Percentiles rank a stretch among this genome's conserved stretches.
Conservation (phyloP, 345 rosid genomes). For the Melaleuca quinquenervia region DNA sequence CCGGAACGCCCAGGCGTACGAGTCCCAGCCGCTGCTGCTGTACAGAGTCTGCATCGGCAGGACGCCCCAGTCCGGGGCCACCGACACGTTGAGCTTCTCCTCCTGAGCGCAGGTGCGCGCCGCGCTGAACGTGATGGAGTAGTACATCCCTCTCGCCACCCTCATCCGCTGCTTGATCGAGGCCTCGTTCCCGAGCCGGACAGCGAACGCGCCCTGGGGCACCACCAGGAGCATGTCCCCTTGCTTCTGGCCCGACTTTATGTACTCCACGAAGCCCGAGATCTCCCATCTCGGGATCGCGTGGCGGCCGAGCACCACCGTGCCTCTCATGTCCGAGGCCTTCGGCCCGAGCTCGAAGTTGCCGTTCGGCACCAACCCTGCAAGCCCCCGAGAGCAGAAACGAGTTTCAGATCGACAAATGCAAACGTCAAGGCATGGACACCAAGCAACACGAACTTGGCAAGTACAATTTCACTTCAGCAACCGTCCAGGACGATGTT, state of each 20-base stretch:
- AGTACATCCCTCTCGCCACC: conserved; percentile 36
- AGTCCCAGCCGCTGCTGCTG: conserved; percentile 75
- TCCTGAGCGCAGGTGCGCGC: conserved; percentile 92
- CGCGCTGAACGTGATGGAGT: conserved; percentile 69
- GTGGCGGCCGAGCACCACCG: conserved; percentile 28
- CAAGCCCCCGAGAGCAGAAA: neutral
- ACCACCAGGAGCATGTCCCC: conserved; percentile 93
- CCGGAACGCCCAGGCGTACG: conserved; percentile 62
- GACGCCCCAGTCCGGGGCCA: conserved; percentile 59
- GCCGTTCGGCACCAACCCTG: conserved; percentile 77
- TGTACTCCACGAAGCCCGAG: conserved; percentile 75
- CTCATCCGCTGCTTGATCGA: conserved; percentile 54
- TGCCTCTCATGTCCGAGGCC: conserved; percentile 52
- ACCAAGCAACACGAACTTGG: neutral
- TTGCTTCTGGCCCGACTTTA: conserved; percentile 78
- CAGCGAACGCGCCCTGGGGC: conserved; percentile 69
- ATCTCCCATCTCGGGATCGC: conserved; percentile 72
- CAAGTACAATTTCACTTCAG: neutral
- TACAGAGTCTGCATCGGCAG: conserved; percentile 74
- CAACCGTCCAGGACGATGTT: too few species aligned
- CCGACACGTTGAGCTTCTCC: conserved; percentile 59
- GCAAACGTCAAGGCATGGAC: neutral
- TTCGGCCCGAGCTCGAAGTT: conserved; percentile 60
- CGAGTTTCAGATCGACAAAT: neutral
- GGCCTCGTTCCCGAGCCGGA: conserved; percentile 81